Base-by-base conservation (phyloP, 176 grass and related monocot genomes). In the Panicum miliaceum region DNA sequence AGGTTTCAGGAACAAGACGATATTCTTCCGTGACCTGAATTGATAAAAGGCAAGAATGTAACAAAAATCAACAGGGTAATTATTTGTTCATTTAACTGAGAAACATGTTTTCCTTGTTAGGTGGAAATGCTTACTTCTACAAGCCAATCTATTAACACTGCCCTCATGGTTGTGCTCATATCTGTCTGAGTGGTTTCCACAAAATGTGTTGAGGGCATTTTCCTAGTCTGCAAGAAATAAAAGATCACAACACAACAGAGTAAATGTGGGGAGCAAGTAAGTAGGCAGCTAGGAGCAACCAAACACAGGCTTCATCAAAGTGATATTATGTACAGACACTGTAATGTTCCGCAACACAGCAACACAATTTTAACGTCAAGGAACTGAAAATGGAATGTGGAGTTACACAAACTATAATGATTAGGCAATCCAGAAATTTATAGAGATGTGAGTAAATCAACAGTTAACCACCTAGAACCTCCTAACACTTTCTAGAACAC, bases 91-190 rank as follows among this genome's bases (percentile, higher is more conserved):
- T 53, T 59, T 64, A 77, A 25, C 42, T 85, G 48, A 25, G 16
- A 54, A 45, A 63, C 10, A 7, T 59, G 18, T 69, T 36, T 76
- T 43, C 59, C 12, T 64, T 52, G 51, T 7, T 2, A 78, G 68
- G 51, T 53, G 42, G 23, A 36, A 71, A 61, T 71, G 18, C 76
- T 91, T 86, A 98, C 95, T 85, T 94, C 92, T 18, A 97, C 95
- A 82, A 97, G 90, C 95, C 95, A 97, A 65, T 97, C 95, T 79
- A 97, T 84, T 54, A 97, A 77, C 58, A 94, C 74, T 25, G 92
- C 90, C 65, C 95, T 89, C 95, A 94, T 97, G 86, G 79, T 88
- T 64, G 89, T 68, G 86, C 86, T 89, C 25, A 97, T 91, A 79
- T 93, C 90, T 36, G 83, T 91, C 84, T 97, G 95, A 68, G 77